Evolutionary conservation across 2,329 filamentous ascomycete species (phyloP), one percentile per base, ranked within the genome.

Genomic region (Pseudopyricularia javanii): DNA sequence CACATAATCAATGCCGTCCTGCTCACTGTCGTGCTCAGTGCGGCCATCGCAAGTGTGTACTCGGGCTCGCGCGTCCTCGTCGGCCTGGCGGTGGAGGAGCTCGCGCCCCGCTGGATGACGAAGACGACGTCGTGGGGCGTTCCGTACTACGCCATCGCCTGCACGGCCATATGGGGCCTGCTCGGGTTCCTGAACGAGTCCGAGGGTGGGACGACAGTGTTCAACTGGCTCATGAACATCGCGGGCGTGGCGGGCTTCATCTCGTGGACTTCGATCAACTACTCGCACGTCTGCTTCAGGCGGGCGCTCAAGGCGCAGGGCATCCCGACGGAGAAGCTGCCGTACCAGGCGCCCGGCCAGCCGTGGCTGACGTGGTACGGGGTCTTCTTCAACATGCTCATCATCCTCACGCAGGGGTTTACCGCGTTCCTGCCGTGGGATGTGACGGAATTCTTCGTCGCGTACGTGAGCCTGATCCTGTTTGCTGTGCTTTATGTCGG

Each of bases 1-100:
- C 71, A 79, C 59, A 82, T 91, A 62, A 82, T 91, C 73, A 91
- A 91, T 66, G 86, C 81, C 15, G 82, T 89, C 7, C 78, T 91
- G 9, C 73, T 91, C 22, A 88, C 86, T 0, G 86, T 86, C 3
- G 87, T 90, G 7, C 80, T 89, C 59, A 88, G 85, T 0, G 86
- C 87, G 6, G 87, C 85, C 55, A 88, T 86, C 68, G 86, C 85
- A 14, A 87, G 87, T 68, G 76, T 90, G 55, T 88, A 87, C 69
- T 85, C 83, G 43, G 82, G 80, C 55, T 83, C 79, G 54, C 81
- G 85, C 24, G 82, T 85, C 40, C 72, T 88, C 34, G 74, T 87
- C 56, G 81, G 79, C 9, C 73, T 88, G 12, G 82, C 83, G 33
- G 70, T 80, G 43, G 80, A 83, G 53, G 76, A 79, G 43, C 78